Percentiles rank a stretch among this genome's conserved stretches.
Conservation (phyloP, 371 early-diverging fungal species). For the Apophysomyces sp. region DNA sequence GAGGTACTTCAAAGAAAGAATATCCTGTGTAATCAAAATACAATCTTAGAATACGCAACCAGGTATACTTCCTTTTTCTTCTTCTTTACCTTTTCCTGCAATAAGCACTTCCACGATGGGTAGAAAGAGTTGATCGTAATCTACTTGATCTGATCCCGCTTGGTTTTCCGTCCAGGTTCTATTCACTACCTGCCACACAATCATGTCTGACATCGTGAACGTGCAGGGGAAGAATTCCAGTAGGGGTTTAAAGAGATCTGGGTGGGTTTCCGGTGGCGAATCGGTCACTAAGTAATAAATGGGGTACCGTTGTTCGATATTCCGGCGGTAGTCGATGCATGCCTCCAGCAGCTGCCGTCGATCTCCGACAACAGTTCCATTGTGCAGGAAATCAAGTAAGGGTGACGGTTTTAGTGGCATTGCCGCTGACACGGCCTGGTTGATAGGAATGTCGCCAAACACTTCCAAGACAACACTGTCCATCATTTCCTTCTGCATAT, state of each 20-base stretch:
- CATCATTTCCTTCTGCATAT: conserved; percentile 12
- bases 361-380: neutral
- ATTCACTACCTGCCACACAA: conserved; percentile 11
- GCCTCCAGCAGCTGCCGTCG: conserved; percentile 15
- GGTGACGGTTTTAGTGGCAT: conserved; percentile 20
- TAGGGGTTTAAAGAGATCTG: conserved; percentile 14
- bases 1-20: conserved; percentile 30
- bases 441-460: conserved; percentile 29
- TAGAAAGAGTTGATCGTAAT: conserved; percentile 14
- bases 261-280: conserved; percentile 8
- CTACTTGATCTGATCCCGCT: neutral
- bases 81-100: conserved; percentile 23
- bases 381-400: conserved; percentile 3
- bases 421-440: conserved; percentile 27
- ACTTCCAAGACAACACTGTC: conserved; percentile 20
- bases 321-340: conserved; percentile 22
- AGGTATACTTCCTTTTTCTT: neutral
- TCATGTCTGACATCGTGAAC: conserved; percentile 26
- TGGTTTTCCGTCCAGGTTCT: conserved; percentile 8
- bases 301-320: conserved; percentile 18
- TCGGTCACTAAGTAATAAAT: conserved; percentile 23
- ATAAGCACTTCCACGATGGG: conserved; percentile 27
- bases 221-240: conserved; percentile 24
- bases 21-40: conserved; percentile 15
- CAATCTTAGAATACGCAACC: neutral